Evolutionary conservation across 768 basidiomycete genomes (phyloP).

Genomic region (Exidia glandulosa): DNA sequence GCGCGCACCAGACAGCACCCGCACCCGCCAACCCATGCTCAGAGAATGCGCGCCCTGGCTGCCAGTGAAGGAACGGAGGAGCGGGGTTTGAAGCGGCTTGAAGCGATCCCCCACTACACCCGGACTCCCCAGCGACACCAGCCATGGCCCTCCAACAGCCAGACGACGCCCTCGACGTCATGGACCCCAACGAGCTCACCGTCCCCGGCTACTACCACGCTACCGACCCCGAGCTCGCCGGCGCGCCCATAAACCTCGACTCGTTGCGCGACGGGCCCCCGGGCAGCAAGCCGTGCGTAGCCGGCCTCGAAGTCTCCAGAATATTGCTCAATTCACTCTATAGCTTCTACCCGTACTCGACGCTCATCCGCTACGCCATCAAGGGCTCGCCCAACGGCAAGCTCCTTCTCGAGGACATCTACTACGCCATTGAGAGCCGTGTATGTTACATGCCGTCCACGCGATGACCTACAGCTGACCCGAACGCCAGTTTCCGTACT

Average conservation of each 20-base stretch:
- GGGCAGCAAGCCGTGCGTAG: constrained; percentile 55
- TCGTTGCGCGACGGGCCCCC: constrained; percentile 80
- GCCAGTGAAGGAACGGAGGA: too few species aligned
- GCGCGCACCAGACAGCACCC: background rate
- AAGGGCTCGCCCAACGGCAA: constrained; percentile 86
- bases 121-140: background rate
- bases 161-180: background rate
- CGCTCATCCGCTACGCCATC: constrained; percentile 83
- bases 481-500: constrained; percentile 66
- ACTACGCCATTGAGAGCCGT: constrained; percentile 82
- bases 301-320: background rate
- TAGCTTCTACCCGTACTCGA: constrained; percentile 77
- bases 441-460: constrained; percentile 32
- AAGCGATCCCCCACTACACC: background rate
- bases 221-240: constrained; percentile 14
- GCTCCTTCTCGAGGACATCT: constrained; percentile 77
- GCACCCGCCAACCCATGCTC: too few species aligned
- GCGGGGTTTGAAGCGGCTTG: too few species aligned
- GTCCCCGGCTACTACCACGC: background rate
- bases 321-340: background rate
- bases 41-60: too few species aligned
- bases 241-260: constrained; percentile 78
- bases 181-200: background rate
- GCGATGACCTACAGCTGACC: background rate
- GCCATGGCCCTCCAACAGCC: background rate